Base-by-base conservation (phyloP, 331 rosid species). In the Acacia pycnantha region DNA sequence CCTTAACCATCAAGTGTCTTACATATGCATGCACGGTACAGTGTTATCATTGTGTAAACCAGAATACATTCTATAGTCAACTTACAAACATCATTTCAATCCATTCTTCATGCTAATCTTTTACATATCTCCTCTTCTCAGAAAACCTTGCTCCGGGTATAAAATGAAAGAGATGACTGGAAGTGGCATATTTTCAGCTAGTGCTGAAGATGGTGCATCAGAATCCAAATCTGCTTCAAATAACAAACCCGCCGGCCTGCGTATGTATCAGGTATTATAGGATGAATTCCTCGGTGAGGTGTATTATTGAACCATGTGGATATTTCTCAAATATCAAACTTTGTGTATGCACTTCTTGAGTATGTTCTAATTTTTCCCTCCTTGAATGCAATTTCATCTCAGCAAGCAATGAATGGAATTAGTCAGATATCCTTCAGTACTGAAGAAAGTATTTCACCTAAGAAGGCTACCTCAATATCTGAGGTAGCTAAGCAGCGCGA, bases 401-500 rank as follows among this genome's bases (percentile, higher is more conserved):
- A 95, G 97, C 93, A 93, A 88, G 86, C 91, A 77, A 46, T 76
- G 76, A 87, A 83, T 50, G 96, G 96, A 87, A 77, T 88, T 16
- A 93, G 98, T 77, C 98, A 92, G 86, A 93, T 95, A 88, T 90
- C 97, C 46, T 92, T 93, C 88, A 81, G 86, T 77, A 77, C 87
- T 3, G 92, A 93, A 41, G 97, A 85, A 82, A 87, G 82, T 33
- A 54, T 90, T 76, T 82, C 92, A 53, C 97, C 91, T 22, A 92
- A 88, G 91, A 95, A 90, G 86, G 90, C 92, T 48, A 67, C 87
- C 81, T 90, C 94, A 31, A 9, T 91, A 70, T 88, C 96, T 6
- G 96, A 93, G 87, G 97, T 87, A 70, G 97, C 97, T 37, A 95
- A 95, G 94, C 99, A 95, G 87, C 98, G 97, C n/a, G 99, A 95